Evolutionary conservation across 352 stramenopile species (phyloP), one percentile per base, ranked within the genome.

Genomic region (Phytophthora syringae): DNA sequence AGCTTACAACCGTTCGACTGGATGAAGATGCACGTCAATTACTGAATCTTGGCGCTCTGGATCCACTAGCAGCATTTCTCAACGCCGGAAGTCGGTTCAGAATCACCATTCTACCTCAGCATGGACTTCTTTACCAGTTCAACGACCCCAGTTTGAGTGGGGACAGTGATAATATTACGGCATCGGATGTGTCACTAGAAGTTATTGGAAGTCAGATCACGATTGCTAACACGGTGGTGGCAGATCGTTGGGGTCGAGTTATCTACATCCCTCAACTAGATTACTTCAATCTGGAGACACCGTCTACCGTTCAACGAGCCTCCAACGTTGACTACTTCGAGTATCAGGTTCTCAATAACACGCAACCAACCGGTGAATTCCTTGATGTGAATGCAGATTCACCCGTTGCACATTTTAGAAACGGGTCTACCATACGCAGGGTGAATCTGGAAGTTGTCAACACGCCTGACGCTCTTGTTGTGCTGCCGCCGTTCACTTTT

Each of bases 81-180:
- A 61, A 62, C 43, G 45, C 69, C 21, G 60, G 54, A n/a, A 74
- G 58, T 13, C 34, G 27, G n/a, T 79, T 86, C 15, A 28, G 58
- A 22, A 52, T 93, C 34, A 75, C 67, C 1, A 22, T 47, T 22
- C 51, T 85, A 3, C 84, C 84, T 42, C 54, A 49, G 0, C 57
- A 85, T 56, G 84, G 84, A 32, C 20, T 50, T 6, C 62, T 93
- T 22, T 90, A 79, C 40, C 82, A 93, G 45, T 90, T 76, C 49
- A 67, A 64, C 3, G 5, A 55, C 22, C 21, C 52, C 28, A 49
- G 52, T 7, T 50, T 9, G 15, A 32, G 11, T 0, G 40, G 21
- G 7, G 30, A 4, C 20, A 39, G 18, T 21, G 40, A 21, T 7
- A 60, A 53, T 28, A 30, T 15, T 28, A 18, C 15, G n/a, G n/a